Evolutionary conservation across 768 basidiomycete genomes (phyloP).

Genomic region (Suillus paluster): DNA sequence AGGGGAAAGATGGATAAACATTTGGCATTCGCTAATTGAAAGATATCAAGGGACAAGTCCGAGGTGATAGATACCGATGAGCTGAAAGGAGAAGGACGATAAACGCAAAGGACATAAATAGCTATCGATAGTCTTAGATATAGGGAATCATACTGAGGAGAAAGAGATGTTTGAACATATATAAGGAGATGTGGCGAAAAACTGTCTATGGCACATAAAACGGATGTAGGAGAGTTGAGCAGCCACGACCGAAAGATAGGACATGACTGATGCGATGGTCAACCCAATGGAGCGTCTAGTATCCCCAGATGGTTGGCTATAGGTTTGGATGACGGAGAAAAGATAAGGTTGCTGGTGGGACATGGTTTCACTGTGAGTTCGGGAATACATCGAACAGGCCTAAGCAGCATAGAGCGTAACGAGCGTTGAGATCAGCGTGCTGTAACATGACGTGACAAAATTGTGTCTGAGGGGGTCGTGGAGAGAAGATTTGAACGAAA

Average conservation of each 20-base stretch:
- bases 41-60: neutral
- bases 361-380: slow-evolving; percentile 12
- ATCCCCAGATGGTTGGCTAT: slow-evolving; percentile 27
- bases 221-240: slow-evolving; percentile 25
- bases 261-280: slow-evolving; percentile 20
- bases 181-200: slow-evolving; percentile 20
- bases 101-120: slow-evolving; percentile 37
- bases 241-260: slow-evolving; percentile 18
- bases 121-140: slow-evolving; percentile 27
- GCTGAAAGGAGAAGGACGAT: neutral
- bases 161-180: slow-evolving; percentile 18
- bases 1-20: too few relatives aligned
- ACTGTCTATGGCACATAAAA: slow-evolving; percentile 36
- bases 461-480: slow-evolving; percentile 17
- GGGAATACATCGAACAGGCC: slow-evolving; percentile 15
- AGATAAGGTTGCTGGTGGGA: slow-evolving; percentile 22
- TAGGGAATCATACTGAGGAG: slow-evolving; percentile 13
- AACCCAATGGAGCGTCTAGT: slow-evolving; percentile 37
- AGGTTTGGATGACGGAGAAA: slow-evolving; percentile 22
- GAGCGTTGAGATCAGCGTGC: slow-evolving; percentile 18
- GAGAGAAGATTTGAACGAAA: slow-evolving; percentile 15
- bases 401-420: slow-evolving; percentile 17
- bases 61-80: slow-evolving; percentile 6
- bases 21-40: slow-evolving; percentile 9
- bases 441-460: slow-evolving; percentile 17